Conservation (phyloP, 2,329 filamentous ascomycete species). For the Paecilomyces fulvus region DNA sequence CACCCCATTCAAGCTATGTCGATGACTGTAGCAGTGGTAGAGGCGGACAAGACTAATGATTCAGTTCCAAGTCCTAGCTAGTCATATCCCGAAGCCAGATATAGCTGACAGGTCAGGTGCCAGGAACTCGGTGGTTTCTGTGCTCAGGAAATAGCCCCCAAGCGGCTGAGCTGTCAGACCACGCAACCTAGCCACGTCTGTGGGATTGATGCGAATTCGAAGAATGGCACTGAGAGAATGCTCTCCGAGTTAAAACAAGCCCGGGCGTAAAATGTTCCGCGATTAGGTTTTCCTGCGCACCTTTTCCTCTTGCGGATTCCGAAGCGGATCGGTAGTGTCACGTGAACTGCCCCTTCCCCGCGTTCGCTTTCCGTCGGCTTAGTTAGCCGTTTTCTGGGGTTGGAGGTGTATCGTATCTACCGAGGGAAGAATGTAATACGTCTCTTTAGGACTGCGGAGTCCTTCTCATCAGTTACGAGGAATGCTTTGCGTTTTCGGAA, state of each 20-base stretch:
- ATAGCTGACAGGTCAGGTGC: background rate
- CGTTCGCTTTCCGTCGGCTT: constrained; percentile 31
- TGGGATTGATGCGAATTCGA: background rate
- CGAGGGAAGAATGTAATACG: constrained; percentile 1
- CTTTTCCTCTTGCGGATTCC: background rate
- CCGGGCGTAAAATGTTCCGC: background rate
- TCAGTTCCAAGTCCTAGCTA: background rate
- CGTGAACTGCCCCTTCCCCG: constrained; percentile 23
- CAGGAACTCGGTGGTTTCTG: background rate
- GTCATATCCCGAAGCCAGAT: background rate
- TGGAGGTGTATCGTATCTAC: constrained; percentile 1
- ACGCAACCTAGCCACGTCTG: background rate
- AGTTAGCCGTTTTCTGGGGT: constrained; percentile 5
- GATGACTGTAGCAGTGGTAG: background rate
- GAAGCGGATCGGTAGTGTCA: constrained; percentile 5
- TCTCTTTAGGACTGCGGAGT: background rate
- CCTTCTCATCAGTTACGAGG: background rate
- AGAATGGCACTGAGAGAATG: background rate
- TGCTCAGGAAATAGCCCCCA: background rate
- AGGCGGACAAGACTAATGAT: background rate
- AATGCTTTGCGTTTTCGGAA: background rate
- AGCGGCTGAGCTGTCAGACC: background rate
- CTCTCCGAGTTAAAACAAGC: background rate
- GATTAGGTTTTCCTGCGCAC: background rate
- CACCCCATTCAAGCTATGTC: background rate